phyloP scores from a whole-genome alignment of 805 yeast genomes.

The Schwanniomyces pseudopolymorphus region DNA sequence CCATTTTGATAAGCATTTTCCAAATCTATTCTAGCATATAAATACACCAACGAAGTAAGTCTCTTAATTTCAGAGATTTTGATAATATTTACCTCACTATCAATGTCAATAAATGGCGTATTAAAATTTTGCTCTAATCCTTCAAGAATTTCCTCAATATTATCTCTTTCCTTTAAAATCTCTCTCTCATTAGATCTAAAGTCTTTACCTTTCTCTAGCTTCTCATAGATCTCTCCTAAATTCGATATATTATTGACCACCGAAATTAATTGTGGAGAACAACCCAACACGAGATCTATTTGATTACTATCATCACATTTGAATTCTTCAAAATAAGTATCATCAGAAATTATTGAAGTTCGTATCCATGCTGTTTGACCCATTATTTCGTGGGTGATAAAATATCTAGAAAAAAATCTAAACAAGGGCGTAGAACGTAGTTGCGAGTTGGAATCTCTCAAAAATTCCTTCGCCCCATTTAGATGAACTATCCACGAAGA shows the following conservation, averaged over 20 bases:
- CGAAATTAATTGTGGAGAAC: constrained; percentile 37
- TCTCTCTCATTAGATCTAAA: neutral
- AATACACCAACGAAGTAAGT: constrained; percentile 1
- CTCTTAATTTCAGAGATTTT: constrained; percentile 4
- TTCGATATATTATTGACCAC: constrained; percentile 35
- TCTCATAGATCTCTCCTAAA: constrained; percentile 36
- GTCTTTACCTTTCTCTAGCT: constrained; percentile 12
- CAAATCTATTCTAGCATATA: constrained; percentile 2
- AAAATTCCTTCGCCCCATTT: constrained; percentile 36
- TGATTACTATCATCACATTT: constrained; percentile 31
- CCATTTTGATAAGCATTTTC: constrained; percentile 7
- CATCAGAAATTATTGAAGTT: constrained; percentile 21
- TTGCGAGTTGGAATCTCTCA: constrained; percentile 16
- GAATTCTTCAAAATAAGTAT: constrained; percentile 26
- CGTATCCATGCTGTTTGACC: constrained; percentile 41
- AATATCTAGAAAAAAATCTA: constrained; percentile 36
- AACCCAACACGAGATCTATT: constrained; percentile 41
- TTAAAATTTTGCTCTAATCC: neutral
- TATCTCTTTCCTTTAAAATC: constrained; percentile 17
- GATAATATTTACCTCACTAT: neutral
- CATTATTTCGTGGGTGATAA: constrained; percentile 44
- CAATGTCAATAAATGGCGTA: neutral
- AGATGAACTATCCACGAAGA: constrained; percentile 37
- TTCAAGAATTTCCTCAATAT: constrained; percentile 13
- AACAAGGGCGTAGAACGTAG: constrained; percentile 29